Evolutionary conservation across 2,329 filamentous ascomycete species (phyloP).

Genomic region (Aaosphaeria pasadenensis): DNA sequence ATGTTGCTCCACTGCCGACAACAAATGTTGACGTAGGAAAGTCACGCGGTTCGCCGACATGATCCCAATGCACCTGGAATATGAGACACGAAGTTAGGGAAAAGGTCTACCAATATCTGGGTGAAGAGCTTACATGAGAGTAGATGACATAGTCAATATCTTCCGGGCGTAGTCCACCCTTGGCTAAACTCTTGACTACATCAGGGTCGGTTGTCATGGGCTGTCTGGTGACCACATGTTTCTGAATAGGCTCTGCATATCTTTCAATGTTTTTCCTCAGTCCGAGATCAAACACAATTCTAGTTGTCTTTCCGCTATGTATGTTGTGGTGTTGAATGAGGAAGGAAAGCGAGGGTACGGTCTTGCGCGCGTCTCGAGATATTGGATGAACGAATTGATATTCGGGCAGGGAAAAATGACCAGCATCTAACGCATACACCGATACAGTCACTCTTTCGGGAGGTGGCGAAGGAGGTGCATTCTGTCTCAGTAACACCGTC

Average conservation of each 20-base stretch:
- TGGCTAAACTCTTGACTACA: constrained; percentile 37
- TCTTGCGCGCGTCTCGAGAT: constrained; percentile 42
- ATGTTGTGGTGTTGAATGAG: constrained; percentile 49
- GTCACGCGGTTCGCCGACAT: constrained; percentile 40
- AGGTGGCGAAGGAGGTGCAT: constrained; percentile 10
- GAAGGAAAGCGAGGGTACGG: constrained; percentile 55
- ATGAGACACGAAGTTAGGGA: neutral
- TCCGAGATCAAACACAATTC: constrained; percentile 55
- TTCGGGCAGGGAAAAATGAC: constrained; percentile 48
- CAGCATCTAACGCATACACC: constrained; percentile 37
- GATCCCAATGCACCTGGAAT: constrained; percentile 40
- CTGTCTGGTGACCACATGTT: constrained; percentile 46
- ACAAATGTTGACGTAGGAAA: constrained; percentile 39
- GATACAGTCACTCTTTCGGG: constrained; percentile 21
- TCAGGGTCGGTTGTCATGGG: constrained; percentile 42
- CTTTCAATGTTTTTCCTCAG: constrained; percentile 44
- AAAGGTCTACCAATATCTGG: neutral
- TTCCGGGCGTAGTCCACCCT: constrained; percentile 31
- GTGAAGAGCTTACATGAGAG: constrained; percentile 34
- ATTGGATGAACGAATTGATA: constrained; percentile 47
- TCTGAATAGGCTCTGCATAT: constrained; percentile 47
- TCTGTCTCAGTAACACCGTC: constrained; percentile 5
- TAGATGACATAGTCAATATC: constrained; percentile 44
- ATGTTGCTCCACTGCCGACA: constrained; percentile 32
- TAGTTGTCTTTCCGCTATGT: constrained; percentile 31